Percentiles rank a stretch among this genome's conserved stretches.
Conservation (phyloP, 257 asterid genomes). For the Orobanche coerulescens region DNA sequence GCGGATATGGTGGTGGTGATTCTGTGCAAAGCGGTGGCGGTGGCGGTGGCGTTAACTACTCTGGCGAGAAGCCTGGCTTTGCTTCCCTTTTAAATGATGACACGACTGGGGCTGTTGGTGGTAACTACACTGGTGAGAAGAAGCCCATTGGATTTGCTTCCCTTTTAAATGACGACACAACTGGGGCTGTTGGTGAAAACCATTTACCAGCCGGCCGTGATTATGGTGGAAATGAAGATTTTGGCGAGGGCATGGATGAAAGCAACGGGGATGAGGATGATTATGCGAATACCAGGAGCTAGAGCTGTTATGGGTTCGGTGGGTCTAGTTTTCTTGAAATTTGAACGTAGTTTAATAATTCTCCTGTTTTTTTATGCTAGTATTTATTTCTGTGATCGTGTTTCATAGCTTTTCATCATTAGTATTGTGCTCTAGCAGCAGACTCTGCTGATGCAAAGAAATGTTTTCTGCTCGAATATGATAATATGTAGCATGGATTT, state of each 20-base stretch:
- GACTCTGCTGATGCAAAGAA: no score
- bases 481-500: no score
- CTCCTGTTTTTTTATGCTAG: not conserved
- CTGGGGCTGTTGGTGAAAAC: constrained; percentile 8
- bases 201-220: constrained; percentile 16
- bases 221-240: constrained; percentile 14
- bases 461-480: no score
- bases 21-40: no score
- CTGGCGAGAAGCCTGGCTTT: constrained; percentile 23
- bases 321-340: constrained; percentile 5
- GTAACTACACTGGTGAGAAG: constrained; percentile 17
- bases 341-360: constrained; percentile 21
- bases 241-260: constrained; percentile 14
- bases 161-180: not conserved
- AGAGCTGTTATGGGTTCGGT: no score
- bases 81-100: constrained; percentile 12
- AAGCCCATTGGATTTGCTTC: constrained; percentile 24
- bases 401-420: not conserved
- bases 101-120: constrained; percentile 5
- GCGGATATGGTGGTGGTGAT: not conserved
- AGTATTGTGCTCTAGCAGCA: no score
- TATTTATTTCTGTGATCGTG: constrained; percentile 5
- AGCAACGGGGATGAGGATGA: constrained; percentile 18
- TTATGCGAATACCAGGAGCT: constrained; percentile 37
- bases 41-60: no score